phyloP scores from a whole-genome alignment of 192 early-diverging fungal genomes.

The Backusella luteola region DNA sequence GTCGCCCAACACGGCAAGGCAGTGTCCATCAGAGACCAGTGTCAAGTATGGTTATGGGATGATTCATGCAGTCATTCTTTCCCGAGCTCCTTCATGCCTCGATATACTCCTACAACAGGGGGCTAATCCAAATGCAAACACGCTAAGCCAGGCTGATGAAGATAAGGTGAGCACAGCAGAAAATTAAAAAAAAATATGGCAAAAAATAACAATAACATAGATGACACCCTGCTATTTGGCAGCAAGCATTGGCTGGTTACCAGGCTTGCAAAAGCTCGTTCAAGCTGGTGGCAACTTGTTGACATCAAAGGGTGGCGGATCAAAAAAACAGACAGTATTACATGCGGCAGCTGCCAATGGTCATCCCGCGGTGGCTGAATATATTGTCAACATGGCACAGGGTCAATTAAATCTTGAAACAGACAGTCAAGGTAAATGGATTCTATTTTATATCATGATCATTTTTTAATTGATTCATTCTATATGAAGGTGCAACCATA shows the following conservation, averaged over 20 bases:
- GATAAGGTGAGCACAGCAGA: slow-evolving; percentile 22
- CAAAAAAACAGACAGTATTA: slow-evolving; percentile 27
- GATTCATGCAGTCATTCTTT: slow-evolving; percentile 32
- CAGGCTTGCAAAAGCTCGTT: slow-evolving; percentile 30
- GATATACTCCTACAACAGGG: slow-evolving; percentile 35
- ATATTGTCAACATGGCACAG: slow-evolving; percentile 21
- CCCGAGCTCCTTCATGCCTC: slow-evolving; percentile 14
- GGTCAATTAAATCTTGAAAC: slow-evolving; percentile 19
- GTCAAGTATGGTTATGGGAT: slow-evolving; percentile 39
- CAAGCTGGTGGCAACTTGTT: slow-evolving; percentile 32
- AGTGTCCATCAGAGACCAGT: slow-evolving; percentile 9
- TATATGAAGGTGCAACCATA: slow-evolving; percentile 21
- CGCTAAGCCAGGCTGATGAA: slow-evolving; percentile 25
- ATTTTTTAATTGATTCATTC: too few species aligned
- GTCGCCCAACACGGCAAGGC: slow-evolving; percentile 38
- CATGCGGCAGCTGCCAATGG: slow-evolving; percentile 27
- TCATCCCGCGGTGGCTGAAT: slow-evolving; percentile 24
- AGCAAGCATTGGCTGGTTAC: slow-evolving; percentile 30
- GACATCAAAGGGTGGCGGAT: slow-evolving; percentile 22
- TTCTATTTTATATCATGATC: too few species aligned
- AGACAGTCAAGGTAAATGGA: slow-evolving; percentile 16
- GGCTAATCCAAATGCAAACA: slow-evolving; percentile 33
- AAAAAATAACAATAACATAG: not conserved
- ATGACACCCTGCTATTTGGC: slow-evolving; percentile 35
- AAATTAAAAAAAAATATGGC: not conserved